phyloP scores from a whole-genome alignment of 106 monocot species.

The Allium fistulosum region DNA sequence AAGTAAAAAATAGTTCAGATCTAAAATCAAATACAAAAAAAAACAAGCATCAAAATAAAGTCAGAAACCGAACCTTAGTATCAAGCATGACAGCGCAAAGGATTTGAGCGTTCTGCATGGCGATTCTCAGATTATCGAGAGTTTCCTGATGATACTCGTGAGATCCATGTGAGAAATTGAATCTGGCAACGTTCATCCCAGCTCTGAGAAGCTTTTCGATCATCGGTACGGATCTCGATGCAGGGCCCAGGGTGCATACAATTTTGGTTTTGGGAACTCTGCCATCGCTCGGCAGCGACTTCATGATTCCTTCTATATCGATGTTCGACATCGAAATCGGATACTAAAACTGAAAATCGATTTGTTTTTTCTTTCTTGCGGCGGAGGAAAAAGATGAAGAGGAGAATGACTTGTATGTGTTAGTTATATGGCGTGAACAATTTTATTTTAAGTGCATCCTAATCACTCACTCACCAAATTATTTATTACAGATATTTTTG shows the following conservation, averaged over 20 bases:
- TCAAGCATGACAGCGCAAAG: slow-evolving; percentile 75
- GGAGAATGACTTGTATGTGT: too few species aligned
- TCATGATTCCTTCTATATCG: slow-evolving; percentile 45
- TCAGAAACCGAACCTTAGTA: slow-evolving; percentile 37
- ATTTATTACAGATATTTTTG: too few species aligned
- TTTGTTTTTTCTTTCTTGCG: too few species aligned
- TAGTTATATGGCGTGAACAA: too few species aligned
- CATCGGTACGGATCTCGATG: slow-evolving; percentile 66
- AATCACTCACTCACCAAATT: too few species aligned
- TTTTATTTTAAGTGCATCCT: too few species aligned
- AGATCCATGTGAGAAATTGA: slow-evolving; percentile 64
- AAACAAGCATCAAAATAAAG: too few species aligned
- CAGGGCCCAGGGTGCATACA: slow-evolving; percentile 66
- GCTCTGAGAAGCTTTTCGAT: slow-evolving; percentile 65
- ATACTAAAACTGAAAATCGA: too few species aligned
- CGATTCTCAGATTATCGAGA: slow-evolving; percentile 43
- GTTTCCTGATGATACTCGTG: slow-evolving; percentile 79
- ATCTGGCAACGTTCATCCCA: slow-evolving; percentile 67
- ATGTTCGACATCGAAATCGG: slow-evolving; percentile 35
- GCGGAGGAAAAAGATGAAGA: too few species aligned
- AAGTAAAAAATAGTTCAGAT: neutral
- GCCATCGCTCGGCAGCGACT: slow-evolving; percentile 45
- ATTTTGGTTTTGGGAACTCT: slow-evolving; percentile 57
- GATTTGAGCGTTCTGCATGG: slow-evolving; percentile 61
- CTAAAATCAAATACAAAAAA: neutral